Evolutionary conservation across 129 eudicot species (phyloP).

Genomic region (Tagetes patula): DNA sequence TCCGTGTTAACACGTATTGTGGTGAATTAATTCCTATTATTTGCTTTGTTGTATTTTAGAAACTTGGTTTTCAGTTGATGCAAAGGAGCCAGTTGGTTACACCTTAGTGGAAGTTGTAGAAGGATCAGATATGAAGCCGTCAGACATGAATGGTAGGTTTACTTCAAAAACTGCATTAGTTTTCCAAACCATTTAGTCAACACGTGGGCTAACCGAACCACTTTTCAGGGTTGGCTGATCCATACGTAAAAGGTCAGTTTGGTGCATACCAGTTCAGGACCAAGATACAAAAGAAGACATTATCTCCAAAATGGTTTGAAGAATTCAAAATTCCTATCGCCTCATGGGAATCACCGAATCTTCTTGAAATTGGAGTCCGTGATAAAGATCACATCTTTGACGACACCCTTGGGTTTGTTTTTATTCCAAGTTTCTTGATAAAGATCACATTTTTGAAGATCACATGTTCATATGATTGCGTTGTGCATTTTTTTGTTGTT

Average conservation of each 20-base stretch:
- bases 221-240: conserved; percentile 91
- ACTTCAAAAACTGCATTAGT: neutral
- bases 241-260: conserved; percentile 77
- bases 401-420: conserved; percentile 77
- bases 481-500: neutral
- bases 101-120: conserved; percentile 77
- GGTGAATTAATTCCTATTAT: neutral
- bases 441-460: neutral
- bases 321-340: conserved; percentile 81
- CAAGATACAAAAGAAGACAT: conserved; percentile 66
- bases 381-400: conserved; percentile 79
- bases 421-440: neutral
- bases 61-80: conserved; percentile 85
- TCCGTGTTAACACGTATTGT: neutral
- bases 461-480: neutral
- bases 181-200: conserved; percentile 8
- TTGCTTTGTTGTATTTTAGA: conserved; percentile 32
- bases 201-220: conserved; percentile 8
- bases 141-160: conserved; percentile 77
- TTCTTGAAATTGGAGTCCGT: conserved; percentile 66
- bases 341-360: conserved; percentile 76
- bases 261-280: conserved; percentile 75
- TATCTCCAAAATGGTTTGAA: conserved; percentile 87
- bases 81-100: conserved; percentile 79
- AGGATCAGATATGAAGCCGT: conserved; percentile 84